Base-by-base conservation (phyloP, 2,329 filamentous ascomycete species). In the Periglandula ipomoeae region DNA sequence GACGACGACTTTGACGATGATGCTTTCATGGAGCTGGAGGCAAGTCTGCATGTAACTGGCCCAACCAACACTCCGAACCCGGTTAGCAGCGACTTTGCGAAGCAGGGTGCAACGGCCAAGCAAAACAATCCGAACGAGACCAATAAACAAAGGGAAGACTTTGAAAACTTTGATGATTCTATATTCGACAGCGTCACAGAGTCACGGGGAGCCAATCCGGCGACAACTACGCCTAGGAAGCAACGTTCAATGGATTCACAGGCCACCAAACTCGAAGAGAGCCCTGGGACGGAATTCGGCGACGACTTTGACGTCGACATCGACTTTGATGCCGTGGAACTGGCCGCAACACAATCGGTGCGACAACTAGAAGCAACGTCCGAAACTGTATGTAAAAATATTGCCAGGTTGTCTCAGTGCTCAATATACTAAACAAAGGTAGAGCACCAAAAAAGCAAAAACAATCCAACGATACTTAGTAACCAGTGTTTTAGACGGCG, bases 401-500 rank as follows among this genome's bases (percentile, higher is more conserved):
- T 51, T 19, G 47, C 53, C 37, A 49, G 40, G 42, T 40, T 43
- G 45, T 47, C 50, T 50, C 45, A 52, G 47, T 54, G 53, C 56
- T 53, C 53, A 59, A 61, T 58, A 70, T 74, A 70, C 86, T 89
- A 83, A 90, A 73, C 61, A 63, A 68, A 69, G 65, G 73, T 78
- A 86, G 85, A 80, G 76, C 68, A 78, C 72, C 63, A 70, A 75
- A 63, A 85, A 83, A 64, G 71, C 76, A 57, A 84, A 81, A 70
- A 80, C 84, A 43, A 94, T 95, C 60, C 89, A 95, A 67, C 84
- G 91, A 56, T 95, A 95, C 69, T 73, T 90, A 54, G 78, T 96
- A 58, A 85, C 83, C 55, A 81, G 84, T 61, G 79, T 90, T 56
- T 70, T 85, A 52, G 79, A 87, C 52, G 79, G 78, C 57, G 75